Base-by-base conservation (phyloP, 2,329 filamentous ascomycete genomes). In the Diplodia mutila region DNA sequence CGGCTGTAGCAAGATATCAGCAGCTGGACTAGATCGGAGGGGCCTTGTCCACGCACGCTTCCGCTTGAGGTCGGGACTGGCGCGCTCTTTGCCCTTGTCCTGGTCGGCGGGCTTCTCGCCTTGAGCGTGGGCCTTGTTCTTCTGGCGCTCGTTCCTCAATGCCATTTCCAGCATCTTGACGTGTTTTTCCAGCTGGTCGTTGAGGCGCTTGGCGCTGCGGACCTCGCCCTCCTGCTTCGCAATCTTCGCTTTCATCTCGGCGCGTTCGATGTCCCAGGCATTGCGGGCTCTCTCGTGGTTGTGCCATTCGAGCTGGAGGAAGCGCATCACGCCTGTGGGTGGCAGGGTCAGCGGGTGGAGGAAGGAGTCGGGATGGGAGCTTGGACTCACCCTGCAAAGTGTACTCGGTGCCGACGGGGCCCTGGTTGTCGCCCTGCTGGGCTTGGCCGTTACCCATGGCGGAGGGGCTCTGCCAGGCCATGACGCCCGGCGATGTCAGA, bases 271-370 rank as follows among this genome's bases (percentile, higher is more conserved):
- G 80, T 99, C 95, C 95, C 95, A 99, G 46, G 93, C 90, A 81
- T 99, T 99, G 74, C 95, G 89, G 77, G 97, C 95, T 81, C 95
- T 91, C 82, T 99, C 95, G 80, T 99, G 94, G 73, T 93, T 91
- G 81, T 99, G 95, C 95, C 95, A 99, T 87, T 99, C 94, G 57
- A 95, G 95, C 82, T 99, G 95, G 48, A 99, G 88, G 79, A 99
- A 99, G 80, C 95, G 94, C 95, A 99, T 99, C 46, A 99, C 95
- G 77, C 95, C 92, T 95, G 73, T 39, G 66, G 32, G 18, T 1
- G 14, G n/a, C 18, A 23, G 27, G 14, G 18, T 37, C 48, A 67
- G 68, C 76, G 21, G 9, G 25, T n/a, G 42, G 32, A 52, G 52
- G 66, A 29, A 18, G 25, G 25, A 18, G 42, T n/a, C 34, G 34